Evolutionary conservation across 1,139 yeast genomes (phyloP).

Genomic region (Kodamaea plutei): DNA sequence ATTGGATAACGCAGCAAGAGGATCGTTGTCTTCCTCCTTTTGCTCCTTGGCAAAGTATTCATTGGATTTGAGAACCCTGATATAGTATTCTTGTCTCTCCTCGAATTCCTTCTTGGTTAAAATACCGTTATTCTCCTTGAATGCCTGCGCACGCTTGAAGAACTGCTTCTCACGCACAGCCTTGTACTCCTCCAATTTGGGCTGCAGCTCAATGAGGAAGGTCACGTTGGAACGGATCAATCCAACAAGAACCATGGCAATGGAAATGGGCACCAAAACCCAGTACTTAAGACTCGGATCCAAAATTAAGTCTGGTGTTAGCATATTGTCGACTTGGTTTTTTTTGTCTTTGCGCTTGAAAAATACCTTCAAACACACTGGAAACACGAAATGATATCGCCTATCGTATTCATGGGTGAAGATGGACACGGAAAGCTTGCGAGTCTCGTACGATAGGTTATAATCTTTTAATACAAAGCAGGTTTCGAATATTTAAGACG

Average conservation of each 20-base stretch:
- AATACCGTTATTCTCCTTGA: constrained; percentile 47
- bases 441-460: no score
- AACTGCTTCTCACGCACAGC: constrained; percentile 62
- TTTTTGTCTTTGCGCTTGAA: neutral
- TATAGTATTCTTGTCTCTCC: constrained; percentile 41
- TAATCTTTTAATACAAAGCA: no score
- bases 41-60: constrained; percentile 47
- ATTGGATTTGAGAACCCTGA: constrained; percentile 47
- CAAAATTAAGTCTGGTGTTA: constrained; percentile 40
- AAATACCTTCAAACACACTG: neutral
- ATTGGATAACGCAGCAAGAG: constrained; percentile 64
- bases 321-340: constrained; percentile 2
- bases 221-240: constrained; percentile 70
- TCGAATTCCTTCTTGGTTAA: constrained; percentile 46
- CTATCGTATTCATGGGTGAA: neutral
- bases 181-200: constrained; percentile 50
- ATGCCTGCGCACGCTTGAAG: constrained; percentile 50
- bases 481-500: no score
- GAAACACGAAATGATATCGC: no score
- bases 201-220: constrained; percentile 52
- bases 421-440: neutral
- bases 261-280: constrained; percentile 86
- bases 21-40: constrained; percentile 35
- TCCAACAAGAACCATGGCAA: constrained; percentile 91
- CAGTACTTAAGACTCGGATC: constrained; percentile 85